phyloP scores from a whole-genome alignment of 1,139 yeast genomes.

The Blastobotrys persicus region DNA sequence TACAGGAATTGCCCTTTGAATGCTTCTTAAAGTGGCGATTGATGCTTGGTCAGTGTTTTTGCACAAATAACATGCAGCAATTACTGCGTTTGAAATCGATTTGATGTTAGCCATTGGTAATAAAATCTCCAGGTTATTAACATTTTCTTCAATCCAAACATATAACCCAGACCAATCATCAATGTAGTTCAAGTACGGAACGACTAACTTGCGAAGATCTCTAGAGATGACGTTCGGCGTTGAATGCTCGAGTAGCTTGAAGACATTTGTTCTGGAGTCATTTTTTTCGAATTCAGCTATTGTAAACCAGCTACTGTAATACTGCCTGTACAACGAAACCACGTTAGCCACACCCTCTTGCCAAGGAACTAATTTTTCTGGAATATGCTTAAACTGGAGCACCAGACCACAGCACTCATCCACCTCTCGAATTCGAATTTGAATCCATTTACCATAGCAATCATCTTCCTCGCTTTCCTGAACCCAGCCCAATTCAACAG shows the following conservation, averaged over 20 bases:
- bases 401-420: constrained; percentile 25
- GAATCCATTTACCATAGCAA: constrained; percentile 22
- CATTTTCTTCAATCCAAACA: constrained; percentile 22
- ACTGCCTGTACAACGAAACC: constrained; percentile 14
- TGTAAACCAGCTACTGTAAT: constrained; percentile 16
- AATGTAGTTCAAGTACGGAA: constrained; percentile 26
- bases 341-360: constrained; percentile 28
- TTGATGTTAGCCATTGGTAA: constrained; percentile 13
- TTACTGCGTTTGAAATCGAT: constrained; percentile 15
- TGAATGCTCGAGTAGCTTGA: constrained; percentile 21
- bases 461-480: constrained; percentile 1
- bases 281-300: constrained; percentile 23
- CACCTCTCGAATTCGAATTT: constrained; percentile 25
- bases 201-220: constrained; percentile 26
- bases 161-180: constrained; percentile 21
- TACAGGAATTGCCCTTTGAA: constrained; percentile 3
- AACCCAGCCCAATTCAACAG: constrained; percentile 23
- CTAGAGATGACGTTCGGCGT: constrained; percentile 22
- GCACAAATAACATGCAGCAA: constrained; percentile 23
- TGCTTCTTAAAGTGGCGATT: background rate
- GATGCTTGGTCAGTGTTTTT: constrained; percentile 9
- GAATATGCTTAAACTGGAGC: constrained; percentile 17
- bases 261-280: constrained; percentile 17
- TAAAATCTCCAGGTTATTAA: constrained; percentile 8
- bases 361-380: constrained; percentile 24